Base-by-base conservation (phyloP, 257 asterid genomes). In the Nicotiana otophora region DNA sequence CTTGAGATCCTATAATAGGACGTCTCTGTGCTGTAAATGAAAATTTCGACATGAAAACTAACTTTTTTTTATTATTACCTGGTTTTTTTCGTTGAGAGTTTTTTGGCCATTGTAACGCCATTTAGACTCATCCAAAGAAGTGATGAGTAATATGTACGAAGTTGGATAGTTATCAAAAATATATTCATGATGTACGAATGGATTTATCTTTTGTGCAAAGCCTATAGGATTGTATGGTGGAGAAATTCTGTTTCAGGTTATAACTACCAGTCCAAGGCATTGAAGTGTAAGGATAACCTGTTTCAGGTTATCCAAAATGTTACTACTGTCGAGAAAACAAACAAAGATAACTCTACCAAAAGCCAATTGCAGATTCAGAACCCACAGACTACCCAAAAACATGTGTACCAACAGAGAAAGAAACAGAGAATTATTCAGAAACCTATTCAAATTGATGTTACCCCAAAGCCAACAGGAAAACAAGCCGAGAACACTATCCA, bases 91-190 rank as follows among this genome's bases (percentile, higher is more conserved):
- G 12, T 46, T 12, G 20, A 42, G 78, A 12, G 70, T 80, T 63
- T 31, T 53, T 14, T 51, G 61, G 77, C 78, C 81, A 85, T 75
- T 90, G 86, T 69, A 84, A 84, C 82, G 83, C 84, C 26, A 67
- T 70, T 80, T 23, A 78, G 84, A 75, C 90, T 85, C 92, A 30
- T 91, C 90, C 77, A 78, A 80, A 70, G 7, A 78, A 81, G 80
- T 51, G 42, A 86, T 86, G 70, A 91, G 93, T 72, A 67, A 64
- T 69, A 85, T 86, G 86, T 82, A 58, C 87, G 82, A 81, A 81
- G 85, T 85, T 36, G 10, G 23, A 17, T 48, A 64, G 84, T 58
- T 55, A 62, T 69, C 36, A 81, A 82, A n/a, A 81, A 54, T 83
- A 23, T 84, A 31, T 84, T 33, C 10, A 60, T 61, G 8, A 28